Conservation (phyloP, 139 green algal genomes). For the Picochlorum sp. region DNA sequence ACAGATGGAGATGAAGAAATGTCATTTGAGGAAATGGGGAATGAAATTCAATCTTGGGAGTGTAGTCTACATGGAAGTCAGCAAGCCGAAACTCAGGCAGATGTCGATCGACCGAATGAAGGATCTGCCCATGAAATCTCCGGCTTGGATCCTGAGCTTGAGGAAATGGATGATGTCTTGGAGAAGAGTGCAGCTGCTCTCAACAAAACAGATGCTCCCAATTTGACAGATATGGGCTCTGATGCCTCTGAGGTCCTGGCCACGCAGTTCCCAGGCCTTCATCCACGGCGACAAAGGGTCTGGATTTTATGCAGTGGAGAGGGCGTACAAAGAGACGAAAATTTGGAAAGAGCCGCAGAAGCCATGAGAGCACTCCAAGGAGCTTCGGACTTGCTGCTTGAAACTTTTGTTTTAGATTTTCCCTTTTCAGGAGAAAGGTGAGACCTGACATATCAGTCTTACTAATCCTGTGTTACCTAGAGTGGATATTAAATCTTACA, state of each 20-base stretch:
- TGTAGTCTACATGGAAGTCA: neutral
- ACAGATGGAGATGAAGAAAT: neutral
- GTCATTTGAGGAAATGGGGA: neutral
- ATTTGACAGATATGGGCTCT: neutral
- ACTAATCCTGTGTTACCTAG: too few species aligned
- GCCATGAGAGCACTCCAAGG: slow-evolving; percentile 1
- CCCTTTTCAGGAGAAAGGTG: neutral
- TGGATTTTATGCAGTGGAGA: slow-evolving; percentile 27
- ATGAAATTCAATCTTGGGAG: neutral
- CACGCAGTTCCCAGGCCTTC: neutral
- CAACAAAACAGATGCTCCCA: neutral
- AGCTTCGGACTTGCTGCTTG: slow-evolving; percentile 13
- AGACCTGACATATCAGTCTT: too few species aligned
- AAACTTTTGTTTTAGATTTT: slow-evolving; percentile 12
- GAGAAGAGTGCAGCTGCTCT: neutral
- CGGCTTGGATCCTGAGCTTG: neutral
- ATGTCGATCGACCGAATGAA: too few species aligned
- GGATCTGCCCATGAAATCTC: too few species aligned
- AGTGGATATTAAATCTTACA: too few species aligned
- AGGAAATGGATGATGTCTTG: neutral
- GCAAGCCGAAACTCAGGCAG: neutral
- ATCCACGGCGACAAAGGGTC: slow-evolving; percentile 12
- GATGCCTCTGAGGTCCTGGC: neutral
- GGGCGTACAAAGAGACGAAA: slow-evolving; percentile 8
- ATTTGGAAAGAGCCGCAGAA: slow-evolving; percentile 8